These are phyloP conservation scores for Eutypa lata DNA, from an alignment of 2,329 filamentous ascomycete genomes.

Conservation along the genomic window DNA sequence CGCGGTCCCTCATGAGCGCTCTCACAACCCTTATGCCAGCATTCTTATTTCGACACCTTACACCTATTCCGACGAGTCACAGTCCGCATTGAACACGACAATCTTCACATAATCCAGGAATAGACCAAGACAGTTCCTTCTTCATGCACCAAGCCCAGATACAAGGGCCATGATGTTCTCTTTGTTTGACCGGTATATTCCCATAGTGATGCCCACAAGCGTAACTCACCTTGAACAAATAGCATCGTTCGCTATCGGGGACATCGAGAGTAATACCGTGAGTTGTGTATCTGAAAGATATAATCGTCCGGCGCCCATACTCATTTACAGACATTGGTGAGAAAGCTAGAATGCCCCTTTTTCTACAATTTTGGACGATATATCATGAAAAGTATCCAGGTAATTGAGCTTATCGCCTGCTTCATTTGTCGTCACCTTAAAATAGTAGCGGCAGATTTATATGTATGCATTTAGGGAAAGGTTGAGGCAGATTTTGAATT, in stretches of 20 bases:
- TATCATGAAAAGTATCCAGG: too few species aligned
- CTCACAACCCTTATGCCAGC: too few species aligned
- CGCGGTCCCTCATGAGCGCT: too few species aligned
- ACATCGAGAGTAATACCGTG: neutral
- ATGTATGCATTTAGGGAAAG: too few species aligned
- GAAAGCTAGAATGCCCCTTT: too few species aligned
- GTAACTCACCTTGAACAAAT: neutral
- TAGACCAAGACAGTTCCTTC: neutral
- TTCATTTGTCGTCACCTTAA: too few species aligned
- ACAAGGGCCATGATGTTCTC: neutral
- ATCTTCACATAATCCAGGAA: neutral
- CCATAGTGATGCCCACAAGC: neutral
- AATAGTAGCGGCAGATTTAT: too few species aligned
- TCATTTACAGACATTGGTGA: neutral
- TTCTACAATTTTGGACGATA: too few species aligned
- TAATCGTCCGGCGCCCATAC: neutral
- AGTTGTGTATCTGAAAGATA: neutral
- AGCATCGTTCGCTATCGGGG: neutral
- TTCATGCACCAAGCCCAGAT: neutral
- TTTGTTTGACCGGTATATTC: neutral
- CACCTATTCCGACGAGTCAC: neutral
- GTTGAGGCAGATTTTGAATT: too few species aligned
- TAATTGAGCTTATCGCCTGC: too few species aligned
- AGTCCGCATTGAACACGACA: neutral
- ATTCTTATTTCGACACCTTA: too few species aligned